Evolutionary conservation across 192 early-diverging fungal genomes (phyloP).

Genomic region (Coemansia asiatica): DNA sequence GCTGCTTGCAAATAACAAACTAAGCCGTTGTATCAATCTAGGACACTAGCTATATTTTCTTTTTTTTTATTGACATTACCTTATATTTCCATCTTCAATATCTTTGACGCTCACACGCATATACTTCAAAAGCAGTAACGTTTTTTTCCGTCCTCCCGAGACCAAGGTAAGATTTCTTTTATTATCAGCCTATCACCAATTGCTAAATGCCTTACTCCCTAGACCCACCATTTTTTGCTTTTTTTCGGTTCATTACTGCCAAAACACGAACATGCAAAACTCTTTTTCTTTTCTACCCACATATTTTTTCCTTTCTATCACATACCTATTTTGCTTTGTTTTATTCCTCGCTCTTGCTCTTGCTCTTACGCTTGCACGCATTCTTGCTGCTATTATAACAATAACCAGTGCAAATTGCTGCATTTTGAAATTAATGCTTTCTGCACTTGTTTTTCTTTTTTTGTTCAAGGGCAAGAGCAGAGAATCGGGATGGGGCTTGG

Average conservation of each 20-base stretch:
- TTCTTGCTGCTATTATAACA: neutral
- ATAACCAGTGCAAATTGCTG: neutral
- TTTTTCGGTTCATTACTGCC: constrained; percentile 1
- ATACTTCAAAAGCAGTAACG: constrained; percentile 5
- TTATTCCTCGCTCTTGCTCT: neutral
- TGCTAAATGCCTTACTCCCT: neutral
- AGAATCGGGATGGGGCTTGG: no score
- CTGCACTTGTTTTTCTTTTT: no score
- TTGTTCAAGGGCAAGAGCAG: no score
- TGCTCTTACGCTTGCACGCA: neutral
- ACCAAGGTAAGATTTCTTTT: neutral
- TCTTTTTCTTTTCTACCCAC: neutral
- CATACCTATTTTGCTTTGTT: neutral
- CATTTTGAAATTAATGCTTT: neutral
- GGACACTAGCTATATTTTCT: neutral
- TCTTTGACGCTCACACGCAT: neutral
- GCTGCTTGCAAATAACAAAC: neutral
- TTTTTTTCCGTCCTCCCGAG: neutral
- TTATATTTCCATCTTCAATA: neutral
- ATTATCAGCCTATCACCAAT: neutral
- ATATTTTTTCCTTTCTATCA: neutral
- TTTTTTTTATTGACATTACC: neutral
- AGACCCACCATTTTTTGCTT: neutral
- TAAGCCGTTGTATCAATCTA: neutral
- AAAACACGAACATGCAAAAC: neutral